A percentile compares a stretch with the other conserved stretches of the same genome.
These are phyloP conservation scores for Arabidopsis thaliana DNA, from an alignment of 345 rosid species.

Conservation along the genomic window DNA sequence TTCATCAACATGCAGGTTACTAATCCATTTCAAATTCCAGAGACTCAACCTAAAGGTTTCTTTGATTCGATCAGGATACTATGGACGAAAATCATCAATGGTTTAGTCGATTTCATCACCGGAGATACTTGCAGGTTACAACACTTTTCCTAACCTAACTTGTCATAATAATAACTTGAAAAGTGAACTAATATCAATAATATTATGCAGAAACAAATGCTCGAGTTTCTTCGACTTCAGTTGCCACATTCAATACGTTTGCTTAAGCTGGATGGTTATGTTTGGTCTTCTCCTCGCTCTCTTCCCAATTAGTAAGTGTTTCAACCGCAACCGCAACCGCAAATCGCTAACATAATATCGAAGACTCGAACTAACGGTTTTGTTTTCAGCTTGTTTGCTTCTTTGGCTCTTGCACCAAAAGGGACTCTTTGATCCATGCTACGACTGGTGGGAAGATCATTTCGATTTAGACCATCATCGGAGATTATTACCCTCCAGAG, in stretches of 20 bases:
- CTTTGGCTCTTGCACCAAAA: conserved; percentile 90
- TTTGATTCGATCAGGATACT: conserved; percentile 63
- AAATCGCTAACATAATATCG: neutral
- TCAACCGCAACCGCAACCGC: neutral
- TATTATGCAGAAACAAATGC: conserved; percentile 67
- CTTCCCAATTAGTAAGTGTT: conserved; percentile 68
- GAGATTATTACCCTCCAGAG: conserved; percentile 25
- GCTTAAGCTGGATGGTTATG: conserved; percentile 86
- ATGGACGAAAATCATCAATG: conserved; percentile 67
- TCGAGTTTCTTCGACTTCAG: conserved; percentile 81
- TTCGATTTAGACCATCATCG: conserved; percentile 36
- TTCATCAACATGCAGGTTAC: conserved; percentile 55
- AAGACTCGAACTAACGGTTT: neutral
- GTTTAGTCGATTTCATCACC: conserved; percentile 69
- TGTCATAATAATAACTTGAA: neutral
- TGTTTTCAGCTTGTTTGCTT: conserved; percentile 66
- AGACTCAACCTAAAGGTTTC: conserved; percentile 62
- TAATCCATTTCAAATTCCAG: conserved; percentile 66
- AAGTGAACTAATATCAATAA: neutral
- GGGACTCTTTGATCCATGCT: conserved; percentile 80
- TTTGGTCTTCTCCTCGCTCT: conserved; percentile 75
- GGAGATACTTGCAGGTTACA: conserved; percentile 87
- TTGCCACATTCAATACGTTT: conserved; percentile 89
- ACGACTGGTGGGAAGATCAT: conserved; percentile 87
- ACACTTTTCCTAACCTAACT: neutral